These are phyloP conservation scores for Begonia loranthoides DNA, from an alignment of 306 rosid genomes.

Conservation along the genomic window DNA sequence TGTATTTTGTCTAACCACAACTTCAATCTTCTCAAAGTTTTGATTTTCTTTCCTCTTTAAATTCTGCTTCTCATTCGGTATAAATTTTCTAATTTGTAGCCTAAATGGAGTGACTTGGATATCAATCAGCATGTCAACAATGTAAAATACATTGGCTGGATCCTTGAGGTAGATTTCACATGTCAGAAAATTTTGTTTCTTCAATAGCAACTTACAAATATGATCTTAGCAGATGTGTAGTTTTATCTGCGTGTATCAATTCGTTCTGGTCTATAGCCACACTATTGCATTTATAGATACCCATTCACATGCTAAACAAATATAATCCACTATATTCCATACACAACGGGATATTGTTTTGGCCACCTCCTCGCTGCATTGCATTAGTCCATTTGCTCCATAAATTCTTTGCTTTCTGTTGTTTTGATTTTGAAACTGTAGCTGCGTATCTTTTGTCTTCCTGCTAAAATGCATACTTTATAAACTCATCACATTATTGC, in stretches of 20 bases:
- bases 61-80: neutral
- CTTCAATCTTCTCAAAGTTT: neutral
- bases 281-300: no score
- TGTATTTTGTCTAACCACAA: neutral
- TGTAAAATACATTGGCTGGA: constrained; percentile 99
- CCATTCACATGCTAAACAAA: no score
- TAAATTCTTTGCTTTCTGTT: no score
- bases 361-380: no score
- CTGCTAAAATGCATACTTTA: no score
- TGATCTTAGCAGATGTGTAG: no score
- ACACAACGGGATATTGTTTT: no score
- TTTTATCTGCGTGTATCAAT: neutral
- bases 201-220: no score
- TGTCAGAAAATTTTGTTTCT: neutral
- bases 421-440: neutral
- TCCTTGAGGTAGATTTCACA: constrained; percentile 62
- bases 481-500: no score
- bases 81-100: constrained; percentile 28
- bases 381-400: no score
- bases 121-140: constrained; percentile 96
- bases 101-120: constrained; percentile 92
- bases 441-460: neutral
- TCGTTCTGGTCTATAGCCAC: neutral
- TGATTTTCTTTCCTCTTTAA: neutral
- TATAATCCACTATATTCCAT: no score